Evolutionary conservation across 345 rosid species (phyloP).

Genomic region (Pugionium dolabratum): DNA sequence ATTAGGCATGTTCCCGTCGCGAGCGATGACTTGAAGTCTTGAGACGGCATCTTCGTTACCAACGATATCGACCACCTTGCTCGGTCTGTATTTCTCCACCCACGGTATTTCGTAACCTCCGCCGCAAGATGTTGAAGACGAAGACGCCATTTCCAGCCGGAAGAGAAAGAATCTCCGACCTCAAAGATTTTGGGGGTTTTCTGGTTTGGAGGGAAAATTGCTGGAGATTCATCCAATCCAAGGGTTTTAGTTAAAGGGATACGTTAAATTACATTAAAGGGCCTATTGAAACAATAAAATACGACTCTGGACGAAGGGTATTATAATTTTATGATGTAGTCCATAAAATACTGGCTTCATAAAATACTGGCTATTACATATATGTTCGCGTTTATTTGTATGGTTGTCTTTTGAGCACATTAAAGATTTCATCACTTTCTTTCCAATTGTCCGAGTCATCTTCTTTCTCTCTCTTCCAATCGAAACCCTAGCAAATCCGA

Average conservation of each 20-base stretch:
- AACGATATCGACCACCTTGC: conserved; percentile 72
- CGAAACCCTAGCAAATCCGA: conserved; percentile 36
- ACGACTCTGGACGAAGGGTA: neutral
- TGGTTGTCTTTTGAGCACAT: conserved; percentile 9
- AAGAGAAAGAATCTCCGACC: conserved; percentile 13
- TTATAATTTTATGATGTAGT: neutral
- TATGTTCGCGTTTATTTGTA: neutral
- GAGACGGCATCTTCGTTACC: conserved; percentile 93
- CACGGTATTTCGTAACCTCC: conserved; percentile 77
- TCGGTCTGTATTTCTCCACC: conserved; percentile 96
- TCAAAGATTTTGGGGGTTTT: conserved; percentile 30
- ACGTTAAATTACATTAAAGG: conserved; percentile 1
- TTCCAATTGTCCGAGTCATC: conserved; percentile 29
- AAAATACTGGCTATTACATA: neutral
- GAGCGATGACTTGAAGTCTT: conserved; percentile 90
- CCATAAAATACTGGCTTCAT: neutral
- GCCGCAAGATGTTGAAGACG: conserved; percentile 47
- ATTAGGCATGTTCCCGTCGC: conserved; percentile 97
- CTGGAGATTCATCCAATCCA: neutral
- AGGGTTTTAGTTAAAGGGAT: conserved; percentile 29
- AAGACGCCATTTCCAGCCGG: conserved; percentile 52
- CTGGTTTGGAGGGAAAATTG: conserved; percentile 44
- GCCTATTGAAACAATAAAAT: neutral
- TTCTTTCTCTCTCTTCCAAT: conserved; percentile 17
- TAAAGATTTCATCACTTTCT: neutral